Evolutionary conservation across 1,139 yeast species (phyloP), one percentile per base, ranked within the genome.

Genomic region (Meyerozyma sp.): DNA sequence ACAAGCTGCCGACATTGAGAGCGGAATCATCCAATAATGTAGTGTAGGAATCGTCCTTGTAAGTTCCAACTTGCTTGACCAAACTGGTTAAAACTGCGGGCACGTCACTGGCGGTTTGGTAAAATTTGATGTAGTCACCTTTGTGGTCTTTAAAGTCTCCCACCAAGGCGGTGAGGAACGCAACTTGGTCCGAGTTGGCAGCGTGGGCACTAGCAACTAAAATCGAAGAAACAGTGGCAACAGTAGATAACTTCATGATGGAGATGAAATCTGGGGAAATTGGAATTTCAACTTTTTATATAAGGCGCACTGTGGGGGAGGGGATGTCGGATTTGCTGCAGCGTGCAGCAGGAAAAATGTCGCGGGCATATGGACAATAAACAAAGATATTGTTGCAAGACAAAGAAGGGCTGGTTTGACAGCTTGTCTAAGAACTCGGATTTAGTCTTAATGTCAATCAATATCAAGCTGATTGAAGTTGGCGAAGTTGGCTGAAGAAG

Each of bases 81-180:
- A 72, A 62, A 8, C 63, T 49, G 9, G 70, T 61, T 42, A 70
- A 57, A n/a, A 50, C 67, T 3, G 56, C 53, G 10, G 77, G 77
- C 27, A 67, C 60, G 35, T 48, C 41, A 4, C 44, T 42, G 29
- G 74, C 76, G 25, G 76, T 69, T 32, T 52, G 59, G 42, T 69
- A 52, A 48, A 53, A 71, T 35, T 52, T 50, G 26, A 68, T 46
- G 53, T 71, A 71, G 11, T 52, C 49, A 32, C 43, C 45, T 8
- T 45, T 52, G 47, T 58, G 55, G 40, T 52, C 47, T 45, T 62
- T 63, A 50, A 49, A 67, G 51, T 71, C 76, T 39, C 62, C 50
- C 8, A 69, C 76, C 42, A 71, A 63, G 3, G 69, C 73, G 16
- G 75, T 69, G 43, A 71, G 61, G 49, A 71, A 70, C 18, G 55